These are phyloP conservation scores for Leonotis leonurus DNA, from an alignment of 257 asterid genomes.

Conservation along the genomic window DNA sequence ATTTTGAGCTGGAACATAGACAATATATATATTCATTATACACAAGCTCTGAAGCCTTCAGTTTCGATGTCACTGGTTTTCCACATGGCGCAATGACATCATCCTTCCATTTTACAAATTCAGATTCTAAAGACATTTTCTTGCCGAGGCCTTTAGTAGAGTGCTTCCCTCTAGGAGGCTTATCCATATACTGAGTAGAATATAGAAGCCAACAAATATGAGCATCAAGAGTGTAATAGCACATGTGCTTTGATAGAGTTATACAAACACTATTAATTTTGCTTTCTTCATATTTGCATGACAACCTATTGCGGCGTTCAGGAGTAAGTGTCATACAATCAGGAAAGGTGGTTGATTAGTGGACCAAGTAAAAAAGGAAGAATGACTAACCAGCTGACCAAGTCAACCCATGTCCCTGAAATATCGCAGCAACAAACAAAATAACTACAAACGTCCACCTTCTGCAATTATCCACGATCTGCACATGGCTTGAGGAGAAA, in stretches of 20 bases:
- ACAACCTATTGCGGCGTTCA: no score
- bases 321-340: no score
- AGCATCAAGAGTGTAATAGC: not conserved
- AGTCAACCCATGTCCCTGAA: no score
- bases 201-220: not conserved
- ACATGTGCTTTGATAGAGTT: not conserved
- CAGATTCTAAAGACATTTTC: slow-evolving; percentile 65
- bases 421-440: no score
- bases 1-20: slow-evolving; percentile 77
- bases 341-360: no score
- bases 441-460: no score
- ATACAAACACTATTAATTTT: no score
- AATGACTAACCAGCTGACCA: no score
- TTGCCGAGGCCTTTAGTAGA: slow-evolving; percentile 94
- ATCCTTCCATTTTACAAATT: slow-evolving; percentile 68
- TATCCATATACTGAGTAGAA: slow-evolving; percentile 68
- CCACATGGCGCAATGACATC: slow-evolving; percentile 90
- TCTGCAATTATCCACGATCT: no score
- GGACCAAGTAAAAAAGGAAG: no score
- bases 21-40: slow-evolving; percentile 92
- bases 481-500: no score
- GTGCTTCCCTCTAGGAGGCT: slow-evolving; percentile 87
- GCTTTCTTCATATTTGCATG: no score
- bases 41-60: slow-evolving; percentile 72
- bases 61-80: slow-evolving; percentile 64